phyloP scores from a whole-genome alignment of 768 basidiomycete species.

The Leccinum uliginosum region DNA sequence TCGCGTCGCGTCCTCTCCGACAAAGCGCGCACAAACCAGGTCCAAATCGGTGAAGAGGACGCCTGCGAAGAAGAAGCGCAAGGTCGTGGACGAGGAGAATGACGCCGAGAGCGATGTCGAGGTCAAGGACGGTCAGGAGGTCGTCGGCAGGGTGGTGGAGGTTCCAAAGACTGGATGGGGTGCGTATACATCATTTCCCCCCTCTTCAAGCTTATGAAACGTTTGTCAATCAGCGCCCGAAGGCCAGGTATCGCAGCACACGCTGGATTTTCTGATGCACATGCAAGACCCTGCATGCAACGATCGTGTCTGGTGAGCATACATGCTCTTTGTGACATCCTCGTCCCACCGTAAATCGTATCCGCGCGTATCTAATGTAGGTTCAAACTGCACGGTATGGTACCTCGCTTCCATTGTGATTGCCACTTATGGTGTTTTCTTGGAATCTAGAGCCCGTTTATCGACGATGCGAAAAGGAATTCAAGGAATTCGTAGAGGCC shows the following conservation, averaged over 20 bases:
- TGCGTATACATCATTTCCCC: conserved; percentile 18
- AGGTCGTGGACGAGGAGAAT: conserved; percentile 14
- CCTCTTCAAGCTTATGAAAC: background rate
- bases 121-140: conserved; percentile 59
- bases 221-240: conserved; percentile 55
- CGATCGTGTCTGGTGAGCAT: conserved; percentile 71
- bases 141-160: conserved; percentile 73
- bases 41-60: conserved; percentile 20
- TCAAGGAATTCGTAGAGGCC: conserved; percentile 75
- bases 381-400: conserved; percentile 76
- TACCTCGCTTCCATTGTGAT: background rate
- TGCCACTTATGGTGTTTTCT: background rate
- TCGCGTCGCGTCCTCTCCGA: conserved; percentile 23
- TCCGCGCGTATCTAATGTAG: conserved; percentile 33
- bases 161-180: conserved; percentile 84
- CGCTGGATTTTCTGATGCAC: conserved; percentile 68
- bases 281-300: conserved; percentile 75
- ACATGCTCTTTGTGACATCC: background rate
- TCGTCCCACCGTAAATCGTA: background rate
- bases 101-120: conserved; percentile 39
- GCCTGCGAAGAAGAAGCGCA: conserved; percentile 24
- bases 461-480: conserved; percentile 76
- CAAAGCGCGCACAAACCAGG: conserved; percentile 14
- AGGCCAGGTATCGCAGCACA: conserved; percentile 83
- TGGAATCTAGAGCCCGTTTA: conserved; percentile 22